A percentile compares a stretch with the other conserved stretches of the same genome.
phyloP scores from a whole-genome alignment of 2,329 filamentous ascomycete species.

The Penicillium hesseltinei region DNA sequence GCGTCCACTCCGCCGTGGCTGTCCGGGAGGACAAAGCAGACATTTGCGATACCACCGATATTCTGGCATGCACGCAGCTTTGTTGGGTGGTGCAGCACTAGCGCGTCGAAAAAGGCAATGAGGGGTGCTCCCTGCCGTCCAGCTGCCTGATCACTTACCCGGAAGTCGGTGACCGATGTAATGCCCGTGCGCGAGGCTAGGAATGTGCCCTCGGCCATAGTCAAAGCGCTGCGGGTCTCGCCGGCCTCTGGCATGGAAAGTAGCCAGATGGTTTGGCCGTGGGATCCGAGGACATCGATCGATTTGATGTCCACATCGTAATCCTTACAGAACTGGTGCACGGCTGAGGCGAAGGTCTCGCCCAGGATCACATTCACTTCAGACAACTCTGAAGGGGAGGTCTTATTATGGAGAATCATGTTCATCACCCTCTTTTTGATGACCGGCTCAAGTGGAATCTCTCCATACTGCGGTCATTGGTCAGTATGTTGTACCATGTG shows the following conservation, averaged over 20 bases:
- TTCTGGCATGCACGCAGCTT: constrained; percentile 61
- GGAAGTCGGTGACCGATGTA: constrained; percentile 60
- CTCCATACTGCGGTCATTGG: constrained; percentile 47
- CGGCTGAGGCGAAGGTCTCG: constrained; percentile 55
- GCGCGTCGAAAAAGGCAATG: constrained; percentile 57
- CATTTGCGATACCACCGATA: constrained; percentile 61
- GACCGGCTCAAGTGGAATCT: constrained; percentile 52
- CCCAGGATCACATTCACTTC: constrained; percentile 59
- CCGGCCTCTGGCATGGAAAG: constrained; percentile 52
- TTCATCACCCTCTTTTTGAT: constrained; percentile 59
- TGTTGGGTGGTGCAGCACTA: constrained; percentile 56
- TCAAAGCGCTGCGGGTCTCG: constrained; percentile 50
- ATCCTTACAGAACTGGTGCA: constrained; percentile 50
- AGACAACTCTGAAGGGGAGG: constrained; percentile 54
- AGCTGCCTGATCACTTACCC: constrained; percentile 56
- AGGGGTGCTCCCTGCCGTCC: constrained; percentile 57
- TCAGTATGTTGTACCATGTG: neutral
- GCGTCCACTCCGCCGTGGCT: constrained; percentile 29
- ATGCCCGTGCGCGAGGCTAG: constrained; percentile 56
- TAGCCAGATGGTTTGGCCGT: constrained; percentile 61
- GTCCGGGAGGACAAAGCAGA: constrained; percentile 48
- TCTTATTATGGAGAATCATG: constrained; percentile 56
- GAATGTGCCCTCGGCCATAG: constrained; percentile 58
- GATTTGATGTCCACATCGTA: constrained; percentile 44
- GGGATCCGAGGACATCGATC: constrained; percentile 57